Conservation (phyloP, 352 stramenopile genomes). For the Globisporangium nodosum region DNA sequence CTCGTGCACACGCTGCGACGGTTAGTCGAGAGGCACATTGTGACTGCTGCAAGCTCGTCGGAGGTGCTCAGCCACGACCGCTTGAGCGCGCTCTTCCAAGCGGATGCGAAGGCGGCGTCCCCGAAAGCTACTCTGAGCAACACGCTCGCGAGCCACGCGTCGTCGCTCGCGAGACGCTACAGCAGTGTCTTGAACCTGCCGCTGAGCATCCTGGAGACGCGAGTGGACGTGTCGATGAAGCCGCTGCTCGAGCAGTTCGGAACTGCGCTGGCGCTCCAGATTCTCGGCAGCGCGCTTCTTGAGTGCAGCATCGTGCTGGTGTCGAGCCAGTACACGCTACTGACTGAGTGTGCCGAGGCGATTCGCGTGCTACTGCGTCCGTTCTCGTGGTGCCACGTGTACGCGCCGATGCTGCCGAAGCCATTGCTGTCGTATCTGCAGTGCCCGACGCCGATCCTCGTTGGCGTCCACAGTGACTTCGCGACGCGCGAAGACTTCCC, state of each 20-base stretch:
- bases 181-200: slow-evolving; percentile 37
- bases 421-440: slow-evolving; percentile 84
- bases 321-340: slow-evolving; percentile 71
- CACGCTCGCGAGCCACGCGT: slow-evolving; percentile 23
- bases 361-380: slow-evolving; percentile 82
- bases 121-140: slow-evolving; percentile 18
- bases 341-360: slow-evolving; percentile 79
- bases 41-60: slow-evolving; percentile 18
- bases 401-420: slow-evolving; percentile 81
- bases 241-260: slow-evolving; percentile 71
- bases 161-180: slow-evolving; percentile 25
- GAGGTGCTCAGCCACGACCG: slow-evolving; percentile 46
- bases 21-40: slow-evolving; percentile 54
- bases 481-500: slow-evolving; percentile 52
- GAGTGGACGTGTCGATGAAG: slow-evolving; percentile 62
- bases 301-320: slow-evolving; percentile 87
- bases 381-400: slow-evolving; percentile 89
- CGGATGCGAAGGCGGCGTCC: slow-evolving; percentile 10
- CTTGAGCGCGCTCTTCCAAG: slow-evolving; percentile 33
- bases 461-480: slow-evolving; percentile 77
- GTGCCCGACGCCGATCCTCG: slow-evolving; percentile 87
- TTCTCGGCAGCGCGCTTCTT: slow-evolving; percentile 77
- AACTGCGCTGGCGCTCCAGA: slow-evolving; percentile 56
- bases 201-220: slow-evolving; percentile 34
- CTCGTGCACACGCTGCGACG: slow-evolving; percentile 55